Conservation (phyloP, 1,139 yeast genomes). For the Lodderomyces parapsilosis region DNA sequence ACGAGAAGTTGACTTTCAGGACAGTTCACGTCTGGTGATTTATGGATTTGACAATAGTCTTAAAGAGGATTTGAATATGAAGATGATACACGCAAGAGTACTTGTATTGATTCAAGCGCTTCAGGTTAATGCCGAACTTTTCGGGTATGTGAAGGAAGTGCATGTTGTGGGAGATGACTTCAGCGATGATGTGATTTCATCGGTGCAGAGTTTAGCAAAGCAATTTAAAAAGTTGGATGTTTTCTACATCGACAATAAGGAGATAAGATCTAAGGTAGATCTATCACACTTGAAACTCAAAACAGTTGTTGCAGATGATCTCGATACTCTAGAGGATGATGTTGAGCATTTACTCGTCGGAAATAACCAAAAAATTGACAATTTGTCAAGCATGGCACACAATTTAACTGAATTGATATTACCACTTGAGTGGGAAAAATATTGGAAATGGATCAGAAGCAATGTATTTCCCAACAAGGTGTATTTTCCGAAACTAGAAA, state of each 20-base stretch:
- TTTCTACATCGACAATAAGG: constrained; percentile 17
- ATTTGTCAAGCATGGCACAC: constrained; percentile 1
- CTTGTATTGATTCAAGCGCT: constrained; percentile 27
- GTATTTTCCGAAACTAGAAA: constrained; percentile 12
- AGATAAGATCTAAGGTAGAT: constrained; percentile 14
- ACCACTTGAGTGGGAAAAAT: constrained; percentile 14
- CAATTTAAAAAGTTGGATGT: constrained; percentile 11
- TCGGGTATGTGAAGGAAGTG: constrained; percentile 22
- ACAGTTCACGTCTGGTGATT: constrained; percentile 23
- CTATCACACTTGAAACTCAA: constrained; percentile 11
- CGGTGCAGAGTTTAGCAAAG: constrained; percentile 13
- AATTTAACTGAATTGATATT: constrained; percentile 14
- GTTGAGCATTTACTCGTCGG: constrained; percentile 15
- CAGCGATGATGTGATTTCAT: constrained; percentile 9
- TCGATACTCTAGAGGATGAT: constrained; percentile 1
- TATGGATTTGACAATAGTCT: constrained; percentile 21
- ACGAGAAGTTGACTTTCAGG: constrained; percentile 24
- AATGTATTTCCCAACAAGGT: constrained; percentile 8
- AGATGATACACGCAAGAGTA: constrained; percentile 32
- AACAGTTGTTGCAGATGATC: constrained; percentile 11
- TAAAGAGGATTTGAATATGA: constrained; percentile 14
- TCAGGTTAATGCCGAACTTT: constrained; percentile 27
- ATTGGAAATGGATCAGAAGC: constrained; percentile 18
- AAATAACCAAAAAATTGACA: constrained; percentile 2
- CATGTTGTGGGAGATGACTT: constrained; percentile 18